These are phyloP conservation scores for Peronospora destructor DNA, from an alignment of 352 stramenopile species.

Conservation along the genomic window DNA sequence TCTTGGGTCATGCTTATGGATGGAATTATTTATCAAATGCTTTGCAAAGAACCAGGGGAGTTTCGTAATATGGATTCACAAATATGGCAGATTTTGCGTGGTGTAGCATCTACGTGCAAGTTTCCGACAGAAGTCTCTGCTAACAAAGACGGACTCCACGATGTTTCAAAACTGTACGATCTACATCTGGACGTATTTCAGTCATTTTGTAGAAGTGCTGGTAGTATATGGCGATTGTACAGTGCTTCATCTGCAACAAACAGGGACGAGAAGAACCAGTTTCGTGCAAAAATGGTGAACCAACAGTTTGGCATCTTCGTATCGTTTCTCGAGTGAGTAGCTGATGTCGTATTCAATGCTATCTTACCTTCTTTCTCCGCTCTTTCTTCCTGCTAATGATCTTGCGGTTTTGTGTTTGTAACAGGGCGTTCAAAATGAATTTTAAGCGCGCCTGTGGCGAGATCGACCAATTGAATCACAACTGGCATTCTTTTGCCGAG, in stretches of 20 bases:
- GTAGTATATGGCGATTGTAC: slow-evolving; percentile 35
- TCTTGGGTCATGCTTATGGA: slow-evolving; percentile 73
- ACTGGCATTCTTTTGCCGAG: slow-evolving; percentile 49
- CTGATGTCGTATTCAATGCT: not conserved
- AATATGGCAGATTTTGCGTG: slow-evolving; percentile 39
- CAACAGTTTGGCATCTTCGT: slow-evolving; percentile 52
- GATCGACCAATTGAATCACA: slow-evolving; percentile 41
- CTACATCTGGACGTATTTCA: slow-evolving; percentile 69
- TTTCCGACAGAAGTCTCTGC: slow-evolving; percentile 31
- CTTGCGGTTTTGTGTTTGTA: slow-evolving; percentile 1
- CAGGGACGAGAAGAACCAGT: slow-evolving; percentile 25
- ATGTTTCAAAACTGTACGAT: slow-evolving; percentile 35
- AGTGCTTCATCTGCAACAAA: slow-evolving; percentile 9
- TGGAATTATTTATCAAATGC: slow-evolving; percentile 49
- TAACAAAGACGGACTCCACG: slow-evolving; percentile 14
- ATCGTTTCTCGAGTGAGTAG: slow-evolving; percentile 57
- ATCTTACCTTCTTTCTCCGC: not conserved
- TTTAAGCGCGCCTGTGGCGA: slow-evolving; percentile 42
- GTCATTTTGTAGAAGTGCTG: slow-evolving; percentile 45
- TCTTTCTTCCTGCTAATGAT: not conserved
- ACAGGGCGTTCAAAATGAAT: slow-evolving; percentile 69
- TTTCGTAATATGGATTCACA: slow-evolving; percentile 48
- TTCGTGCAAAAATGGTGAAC: slow-evolving; percentile 57
- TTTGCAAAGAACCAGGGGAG: slow-evolving; percentile 33
- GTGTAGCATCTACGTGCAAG: slow-evolving; percentile 33